Percentiles rank a stretch among this genome's conserved stretches.
phyloP scores from a whole-genome alignment of 2,329 filamentous ascomycete genomes.

The Colletotrichum sp. region DNA sequence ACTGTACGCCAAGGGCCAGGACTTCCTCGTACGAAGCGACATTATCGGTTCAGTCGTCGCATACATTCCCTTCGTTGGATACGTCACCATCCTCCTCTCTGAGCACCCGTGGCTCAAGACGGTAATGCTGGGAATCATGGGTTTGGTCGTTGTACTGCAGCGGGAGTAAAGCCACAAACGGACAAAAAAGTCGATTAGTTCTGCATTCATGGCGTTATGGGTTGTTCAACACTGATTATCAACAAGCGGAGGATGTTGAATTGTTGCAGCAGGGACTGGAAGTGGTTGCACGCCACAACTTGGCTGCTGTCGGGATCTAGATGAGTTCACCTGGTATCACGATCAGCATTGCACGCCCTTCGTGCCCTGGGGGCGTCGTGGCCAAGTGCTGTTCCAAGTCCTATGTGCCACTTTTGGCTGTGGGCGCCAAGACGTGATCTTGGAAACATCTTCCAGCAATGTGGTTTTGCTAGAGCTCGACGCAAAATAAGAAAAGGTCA shows the following conservation, averaged over 20 bases:
- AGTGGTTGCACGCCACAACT: not conserved
- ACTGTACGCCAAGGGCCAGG: conserved; percentile 81
- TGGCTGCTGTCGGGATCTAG: not conserved
- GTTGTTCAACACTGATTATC: not conserved
- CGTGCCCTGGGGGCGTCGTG: not conserved
- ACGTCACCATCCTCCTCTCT: conserved; percentile 93
- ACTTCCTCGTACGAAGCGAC: conserved; percentile 84
- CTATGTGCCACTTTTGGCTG: not conserved
- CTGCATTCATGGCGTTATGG: not conserved
- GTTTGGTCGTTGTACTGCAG: conserved; percentile 89
- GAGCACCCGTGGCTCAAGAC: conserved; percentile 98
- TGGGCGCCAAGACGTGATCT: not conserved
- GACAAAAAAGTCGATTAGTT: not conserved
- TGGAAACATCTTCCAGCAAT: not conserved
- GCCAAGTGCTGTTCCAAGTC: not conserved
- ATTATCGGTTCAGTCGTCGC: conserved; percentile 92
- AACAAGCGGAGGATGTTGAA: not conserved
- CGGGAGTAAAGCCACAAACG: conserved; percentile 65
- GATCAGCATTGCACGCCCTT: not conserved
- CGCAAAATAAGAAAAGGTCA: not conserved
- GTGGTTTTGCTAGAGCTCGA: not conserved
- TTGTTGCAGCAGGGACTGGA: not conserved
- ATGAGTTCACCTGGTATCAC: not conserved
- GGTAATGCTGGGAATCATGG: conserved; percentile 93
- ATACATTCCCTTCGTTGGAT: conserved; percentile 94